Evolutionary conservation across 441 rosid species (phyloP).

Genomic region (Populus tomentosa): DNA sequence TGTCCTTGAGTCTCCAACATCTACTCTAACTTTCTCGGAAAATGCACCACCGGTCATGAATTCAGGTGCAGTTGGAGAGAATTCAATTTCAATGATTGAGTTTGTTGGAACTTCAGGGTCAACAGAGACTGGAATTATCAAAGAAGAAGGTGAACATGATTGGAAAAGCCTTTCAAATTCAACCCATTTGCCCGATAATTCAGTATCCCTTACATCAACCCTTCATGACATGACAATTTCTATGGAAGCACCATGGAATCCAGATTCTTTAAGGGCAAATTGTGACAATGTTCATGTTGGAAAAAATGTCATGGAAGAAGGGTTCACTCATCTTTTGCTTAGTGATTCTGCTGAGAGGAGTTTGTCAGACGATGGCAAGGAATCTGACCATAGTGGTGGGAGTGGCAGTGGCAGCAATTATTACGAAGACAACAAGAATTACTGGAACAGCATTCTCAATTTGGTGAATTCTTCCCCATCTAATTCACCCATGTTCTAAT

Average conservation of each 20-base stretch:
- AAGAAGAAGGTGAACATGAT: constrained; percentile 59
- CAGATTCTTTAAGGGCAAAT: constrained; percentile 35
- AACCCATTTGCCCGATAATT: constrained; percentile 29
- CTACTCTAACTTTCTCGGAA: constrained; percentile 74
- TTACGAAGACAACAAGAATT: constrained; percentile 87
- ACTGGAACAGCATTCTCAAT: constrained; percentile 94
- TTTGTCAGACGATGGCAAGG: constrained; percentile 37
- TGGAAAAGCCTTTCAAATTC: constrained; percentile 44
- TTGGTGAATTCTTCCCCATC: constrained; percentile 87
- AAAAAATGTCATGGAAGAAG: constrained; percentile 43
- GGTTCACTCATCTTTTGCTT: constrained; percentile 74
- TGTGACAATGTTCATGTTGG: constrained; percentile 19
- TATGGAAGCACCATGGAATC: constrained; percentile 39
- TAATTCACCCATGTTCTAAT: constrained; percentile 61
- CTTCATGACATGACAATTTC: constrained; percentile 54
- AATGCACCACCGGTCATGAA: constrained; percentile 36
- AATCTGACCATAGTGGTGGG: constrained; percentile 36
- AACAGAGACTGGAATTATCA: constrained; percentile 39
- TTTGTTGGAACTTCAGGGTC: constrained; percentile 52
- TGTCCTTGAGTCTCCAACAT: constrained; percentile 75
- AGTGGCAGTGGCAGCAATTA: constrained; percentile 38
- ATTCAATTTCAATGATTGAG: constrained; percentile 32
- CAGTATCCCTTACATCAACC: constrained; percentile 42
- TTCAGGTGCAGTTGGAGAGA: neutral
- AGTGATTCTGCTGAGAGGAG: constrained; percentile 43